These are phyloP conservation scores for Cornus florida DNA, from an alignment of 148 eudicot genomes.

Conservation along the genomic window DNA sequence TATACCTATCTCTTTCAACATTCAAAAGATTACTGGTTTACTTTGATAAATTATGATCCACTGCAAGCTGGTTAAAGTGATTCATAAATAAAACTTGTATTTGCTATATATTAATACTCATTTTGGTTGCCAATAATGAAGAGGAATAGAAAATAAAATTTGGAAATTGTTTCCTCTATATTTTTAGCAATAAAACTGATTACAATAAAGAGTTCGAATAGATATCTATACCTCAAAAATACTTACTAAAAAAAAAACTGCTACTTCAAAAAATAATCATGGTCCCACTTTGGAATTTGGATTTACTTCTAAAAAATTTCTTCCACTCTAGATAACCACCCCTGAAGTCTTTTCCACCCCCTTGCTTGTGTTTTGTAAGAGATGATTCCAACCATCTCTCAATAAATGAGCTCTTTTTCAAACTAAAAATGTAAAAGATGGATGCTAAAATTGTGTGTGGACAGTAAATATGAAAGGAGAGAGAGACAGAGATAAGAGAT, in stretches of 20 bases:
- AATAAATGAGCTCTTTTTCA: too few relatives aligned
- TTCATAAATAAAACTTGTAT: background rate
- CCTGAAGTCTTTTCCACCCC: background rate
- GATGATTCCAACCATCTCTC: too few relatives aligned
- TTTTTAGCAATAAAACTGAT: background rate
- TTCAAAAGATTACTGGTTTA: background rate
- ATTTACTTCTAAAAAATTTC: background rate
- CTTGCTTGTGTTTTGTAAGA: too few relatives aligned
- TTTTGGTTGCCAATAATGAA: too few relatives aligned
- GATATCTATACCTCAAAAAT: background rate
- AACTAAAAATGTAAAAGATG: too few relatives aligned
- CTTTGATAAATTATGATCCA: background rate
- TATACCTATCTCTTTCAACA: slow-evolving; percentile 14
- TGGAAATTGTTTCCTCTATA: background rate
- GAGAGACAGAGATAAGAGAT: background rate
- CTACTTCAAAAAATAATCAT: too few relatives aligned
- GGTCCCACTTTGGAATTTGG: too few relatives aligned
- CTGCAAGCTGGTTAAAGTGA: background rate
- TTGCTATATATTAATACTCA: background rate
- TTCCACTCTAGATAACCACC: background rate
- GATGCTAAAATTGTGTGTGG: too few relatives aligned
- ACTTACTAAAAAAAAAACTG: too few relatives aligned
- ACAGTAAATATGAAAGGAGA: too few relatives aligned
- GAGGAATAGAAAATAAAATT: too few relatives aligned
- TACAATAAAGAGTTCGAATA: background rate